phyloP scores from a whole-genome alignment of 208 protist species.

The Wallacemonas sp. region DNA sequence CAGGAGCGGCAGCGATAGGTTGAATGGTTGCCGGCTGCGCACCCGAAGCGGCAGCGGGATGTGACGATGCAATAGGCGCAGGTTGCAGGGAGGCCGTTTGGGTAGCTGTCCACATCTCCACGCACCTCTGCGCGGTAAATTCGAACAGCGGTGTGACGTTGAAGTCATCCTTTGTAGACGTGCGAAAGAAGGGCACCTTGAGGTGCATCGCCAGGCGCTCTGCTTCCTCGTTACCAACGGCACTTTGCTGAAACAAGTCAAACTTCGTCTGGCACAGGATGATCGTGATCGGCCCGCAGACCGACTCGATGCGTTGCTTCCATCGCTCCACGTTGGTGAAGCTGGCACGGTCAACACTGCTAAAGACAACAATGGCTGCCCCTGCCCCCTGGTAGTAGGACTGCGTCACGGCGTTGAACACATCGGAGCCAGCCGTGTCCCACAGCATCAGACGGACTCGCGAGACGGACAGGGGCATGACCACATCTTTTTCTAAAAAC shows the following conservation, averaged over 20 bases:
- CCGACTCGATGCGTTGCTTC: slow-evolving; percentile 87
- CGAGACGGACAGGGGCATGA: slow-evolving; percentile 47
- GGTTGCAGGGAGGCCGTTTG: not conserved
- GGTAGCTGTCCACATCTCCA: slow-evolving; percentile 18
- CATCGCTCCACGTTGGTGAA: slow-evolving; percentile 82
- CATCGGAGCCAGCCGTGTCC: slow-evolving; percentile 95
- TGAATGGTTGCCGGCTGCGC: no score
- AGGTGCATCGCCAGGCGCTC: slow-evolving; percentile 82
- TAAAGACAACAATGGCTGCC: slow-evolving; percentile 89
- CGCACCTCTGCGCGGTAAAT: slow-evolving; percentile 72
- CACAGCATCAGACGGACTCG: slow-evolving; percentile 93
- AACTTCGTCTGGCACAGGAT: slow-evolving; percentile 95
- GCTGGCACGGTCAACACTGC: slow-evolving; percentile 88
- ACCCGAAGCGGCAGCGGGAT: not conserved
- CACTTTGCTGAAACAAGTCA: slow-evolving; percentile 86
- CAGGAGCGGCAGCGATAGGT: no score
- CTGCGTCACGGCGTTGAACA: slow-evolving; percentile 91
- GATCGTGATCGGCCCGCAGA: slow-evolving; percentile 85
- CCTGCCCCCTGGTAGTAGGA: slow-evolving; percentile 92
- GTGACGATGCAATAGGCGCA: not conserved
- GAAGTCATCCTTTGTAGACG: slow-evolving; percentile 93
- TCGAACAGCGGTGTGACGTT: slow-evolving; percentile 92
- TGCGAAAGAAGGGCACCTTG: slow-evolving; percentile 87
- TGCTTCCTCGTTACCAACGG: slow-evolving; percentile 79
- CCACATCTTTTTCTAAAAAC: slow-evolving; percentile 93